Evolutionary conservation across 306 rosid genomes (phyloP), one percentile per base, ranked within the genome.

Genomic region (Hippophae tibetana): DNA sequence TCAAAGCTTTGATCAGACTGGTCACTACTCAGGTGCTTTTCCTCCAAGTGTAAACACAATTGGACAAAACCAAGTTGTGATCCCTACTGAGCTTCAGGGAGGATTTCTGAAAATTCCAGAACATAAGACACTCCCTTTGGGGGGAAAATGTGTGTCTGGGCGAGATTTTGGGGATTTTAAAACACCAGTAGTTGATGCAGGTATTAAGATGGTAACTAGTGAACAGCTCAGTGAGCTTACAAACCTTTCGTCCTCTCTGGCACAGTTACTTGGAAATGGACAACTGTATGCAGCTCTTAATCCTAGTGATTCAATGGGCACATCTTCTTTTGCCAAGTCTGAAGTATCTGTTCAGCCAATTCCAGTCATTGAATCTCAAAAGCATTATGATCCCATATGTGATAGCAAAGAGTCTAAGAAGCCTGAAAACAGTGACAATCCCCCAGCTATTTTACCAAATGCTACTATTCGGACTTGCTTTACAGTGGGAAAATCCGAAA

Each of bases 171-270:
- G 51, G 57, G 84, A 80, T 80, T 63, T 72, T 64, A 76, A 69
- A 72, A 43, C 79, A 58, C 76, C 81, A 43, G 78, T 68, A 54
- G 74, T 66, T 62, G 60, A 68, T 56, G 52, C 85, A 44, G 82
- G 71, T 66, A 76, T 60, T 60, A 73, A 65, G 6, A 13, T 45
- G 26, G 95, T 78, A 54, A 82, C 83, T 61, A 74, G 76, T 23
- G 90, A 83, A 49, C 95, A 85, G 64, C 77, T 83, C 58, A 64
- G 76, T 42, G 81, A 83, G 45, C 77, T 92, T 43, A 74, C 73
- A 50, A 75, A 74, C 64, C 88, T 92, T 56, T 81, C 96, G 23
- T 92, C 83, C 57, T 93, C 99, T 65, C 78, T 93, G 63, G 97
- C 84, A 53, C 95, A 88, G 64, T 67, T 84, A 43, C 83, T 93